Percentiles rank a stretch among this genome's conserved stretches.
These are phyloP conservation scores for Malus hybrid DNA, from an alignment of 331 rosid genomes.

Conservation along the genomic window DNA sequence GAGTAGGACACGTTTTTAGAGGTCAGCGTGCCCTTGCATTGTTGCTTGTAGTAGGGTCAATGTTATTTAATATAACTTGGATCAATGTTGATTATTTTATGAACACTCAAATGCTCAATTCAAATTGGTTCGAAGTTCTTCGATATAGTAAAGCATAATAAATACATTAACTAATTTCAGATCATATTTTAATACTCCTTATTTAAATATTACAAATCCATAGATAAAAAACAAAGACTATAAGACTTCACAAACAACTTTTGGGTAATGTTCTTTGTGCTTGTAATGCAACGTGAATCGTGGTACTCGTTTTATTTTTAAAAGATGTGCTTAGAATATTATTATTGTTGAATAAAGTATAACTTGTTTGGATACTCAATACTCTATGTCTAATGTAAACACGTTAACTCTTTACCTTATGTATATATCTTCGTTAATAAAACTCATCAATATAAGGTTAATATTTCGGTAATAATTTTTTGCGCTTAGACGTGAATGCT, in stretches of 20 bases:
- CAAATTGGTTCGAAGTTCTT: background rate
- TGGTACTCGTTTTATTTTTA: too few species aligned
- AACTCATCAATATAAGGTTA: background rate
- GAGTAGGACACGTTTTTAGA: background rate
- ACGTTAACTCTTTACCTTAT: too few species aligned
- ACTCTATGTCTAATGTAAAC: too few species aligned
- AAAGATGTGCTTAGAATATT: too few species aligned
- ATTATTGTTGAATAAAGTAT: too few species aligned
- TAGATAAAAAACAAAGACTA: too few species aligned
- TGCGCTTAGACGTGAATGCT: accelerated
- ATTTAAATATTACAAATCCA: background rate
- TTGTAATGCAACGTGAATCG: background rate
- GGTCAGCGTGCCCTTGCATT: conserved; percentile 5
- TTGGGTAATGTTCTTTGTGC: too few species aligned
- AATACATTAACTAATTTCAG: background rate
- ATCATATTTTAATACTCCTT: background rate
- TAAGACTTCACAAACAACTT: background rate
- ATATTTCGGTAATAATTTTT: background rate
- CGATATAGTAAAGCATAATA: background rate
- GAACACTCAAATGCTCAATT: background rate
- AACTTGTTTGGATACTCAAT: too few species aligned
- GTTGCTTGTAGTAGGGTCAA: background rate
- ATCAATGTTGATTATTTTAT: background rate
- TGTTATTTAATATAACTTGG: background rate
- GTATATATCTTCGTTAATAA: background rate